Evolutionary conservation across 2,329 filamentous ascomycete species (phyloP), one percentile per base, ranked within the genome.

Genomic region (Cercospora beticola): DNA sequence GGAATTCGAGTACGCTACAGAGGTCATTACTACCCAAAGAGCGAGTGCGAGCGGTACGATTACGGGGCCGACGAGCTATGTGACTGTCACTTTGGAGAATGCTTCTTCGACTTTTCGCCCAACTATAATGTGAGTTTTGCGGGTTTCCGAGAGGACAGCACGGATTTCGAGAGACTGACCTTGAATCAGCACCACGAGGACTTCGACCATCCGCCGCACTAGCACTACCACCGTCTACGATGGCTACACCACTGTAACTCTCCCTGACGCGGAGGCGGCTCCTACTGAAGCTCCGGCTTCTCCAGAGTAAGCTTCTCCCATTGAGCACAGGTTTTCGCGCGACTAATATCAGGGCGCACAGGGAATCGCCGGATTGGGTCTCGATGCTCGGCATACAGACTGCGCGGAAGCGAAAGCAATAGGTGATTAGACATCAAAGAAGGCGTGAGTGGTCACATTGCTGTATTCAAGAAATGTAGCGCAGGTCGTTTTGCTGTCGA

Each of bases 1-100:
- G 65, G 68, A 80, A 46, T 62, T 81, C 31, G 76, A 80, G 52
- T 82, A 79, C 36, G 73, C 79, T 61, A 79, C 75, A 0, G 78
- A 82, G 61, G 79, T 75, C 2, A 80, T 72, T 14, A 77, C 70
- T 2, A 78, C 76, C 26, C 57, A 66, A 7, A 62, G 69, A 43
- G 57, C 49, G 10, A 69, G 62, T 43, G 74, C 70, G 1, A 68
- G 63, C 2, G 49, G 70, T 4, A 71, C 69, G 2, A 76, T 61
- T 6, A 67, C 74, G 10, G 73, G 65, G 16, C 71, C 74, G 31
- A 79, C 77, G 23, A 74, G 76, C 7, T 76, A 73, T 56, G 59
- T 76, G 57, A 79, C 78, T 4, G 60, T 70, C 52, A 78, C 75
- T 28, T 33, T 79, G 31, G 68, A 76, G 60, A 36, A 74, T 36